phyloP scores from a whole-genome alignment of 768 basidiomycete genomes.

The Baorangia bicolor region DNA sequence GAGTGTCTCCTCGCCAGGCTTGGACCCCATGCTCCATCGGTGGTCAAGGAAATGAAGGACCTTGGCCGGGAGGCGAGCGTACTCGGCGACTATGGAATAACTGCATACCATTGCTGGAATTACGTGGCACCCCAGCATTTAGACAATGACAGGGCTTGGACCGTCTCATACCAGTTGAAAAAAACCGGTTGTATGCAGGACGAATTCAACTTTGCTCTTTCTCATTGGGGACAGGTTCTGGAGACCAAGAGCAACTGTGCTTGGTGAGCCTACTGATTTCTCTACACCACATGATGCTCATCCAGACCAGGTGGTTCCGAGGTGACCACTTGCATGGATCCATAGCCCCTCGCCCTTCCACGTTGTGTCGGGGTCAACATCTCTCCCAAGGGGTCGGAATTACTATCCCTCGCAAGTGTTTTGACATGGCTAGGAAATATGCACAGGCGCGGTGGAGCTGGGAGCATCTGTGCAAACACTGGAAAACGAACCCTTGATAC shows the following conservation, averaged over 20 bases:
- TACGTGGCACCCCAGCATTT: slow-evolving; percentile 3
- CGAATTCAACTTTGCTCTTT: slow-evolving; percentile 8
- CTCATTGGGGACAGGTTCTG: not conserved
- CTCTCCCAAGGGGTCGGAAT: slow-evolving; percentile 7
- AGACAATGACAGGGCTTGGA: slow-evolving; percentile 4
- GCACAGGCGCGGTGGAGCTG: slow-evolving; percentile 10
- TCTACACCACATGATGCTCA: no score
- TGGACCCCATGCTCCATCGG: not conserved
- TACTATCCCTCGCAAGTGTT: no score
- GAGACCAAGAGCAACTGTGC: slow-evolving; percentile 1
- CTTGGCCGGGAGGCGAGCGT: not conserved
- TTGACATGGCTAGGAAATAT: no score
- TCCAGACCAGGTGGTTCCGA: slow-evolving; percentile 8
- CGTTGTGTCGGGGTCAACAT: not conserved
- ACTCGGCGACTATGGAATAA: slow-evolving; percentile 1
- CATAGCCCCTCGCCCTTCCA: slow-evolving; percentile 4
- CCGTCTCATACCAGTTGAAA: slow-evolving; percentile 1
- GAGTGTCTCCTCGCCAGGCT: not conserved
- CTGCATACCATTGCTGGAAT: slow-evolving; percentile 8
- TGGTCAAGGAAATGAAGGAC: not conserved
- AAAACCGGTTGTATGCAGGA: not conserved
- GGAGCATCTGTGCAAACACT: no score
- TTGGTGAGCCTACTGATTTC: not conserved
- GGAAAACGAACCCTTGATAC: no score
- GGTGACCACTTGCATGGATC: slow-evolving; percentile 11